Evolutionary conservation across 1,284 basidiomycete species (phyloP), one percentile per base, ranked within the genome.

Genomic region (Dichomitus squalens): DNA sequence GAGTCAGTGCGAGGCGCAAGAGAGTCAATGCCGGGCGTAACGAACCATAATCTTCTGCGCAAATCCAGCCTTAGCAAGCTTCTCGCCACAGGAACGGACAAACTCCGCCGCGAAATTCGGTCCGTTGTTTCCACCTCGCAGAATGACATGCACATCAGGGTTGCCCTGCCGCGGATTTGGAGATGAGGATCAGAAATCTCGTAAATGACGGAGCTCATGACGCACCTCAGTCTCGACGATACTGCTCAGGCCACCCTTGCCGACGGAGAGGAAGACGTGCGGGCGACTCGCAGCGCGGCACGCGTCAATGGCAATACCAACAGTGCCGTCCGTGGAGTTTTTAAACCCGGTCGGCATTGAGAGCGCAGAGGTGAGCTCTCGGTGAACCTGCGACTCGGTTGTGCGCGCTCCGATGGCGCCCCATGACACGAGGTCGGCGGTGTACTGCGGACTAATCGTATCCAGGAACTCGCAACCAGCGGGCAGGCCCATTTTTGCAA

Each of bases 361-460:
- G 11, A 96, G 78, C 1, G 90, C 95, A 18, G 89, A 92, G 2
- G 86, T 84, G 14, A 95, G 77, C 72, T 95, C 90, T 49, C 96
- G 87, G 73, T 99, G 96, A 5, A 98, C 90, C 74, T 99, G 96
- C 2, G 93, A 96, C 74, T 99, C 96, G 8, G 96, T 98, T 5
- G 95, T 97, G 29, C 95, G 84, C 14, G 95, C 95, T 39, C 96
- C 96, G 64, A 99, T 98, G 3, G 96, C 96, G 53, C 96, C 96
- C 96, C 96, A 99, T 2, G 92, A 88, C 51, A 98, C 93, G 23
- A 98, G 78, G 76, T 99, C 97, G 27, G 96, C 95, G 14, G 94
- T 97, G 78, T 95, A 99, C 72, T 98, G 95, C 2, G 95, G 95
- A 27, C 86, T 85, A 64, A 93, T 93, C 11, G 91, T 92, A 69